These are phyloP conservation scores for Candida sp. DNA, from an alignment of 1,139 yeast species.

Conservation along the genomic window DNA sequence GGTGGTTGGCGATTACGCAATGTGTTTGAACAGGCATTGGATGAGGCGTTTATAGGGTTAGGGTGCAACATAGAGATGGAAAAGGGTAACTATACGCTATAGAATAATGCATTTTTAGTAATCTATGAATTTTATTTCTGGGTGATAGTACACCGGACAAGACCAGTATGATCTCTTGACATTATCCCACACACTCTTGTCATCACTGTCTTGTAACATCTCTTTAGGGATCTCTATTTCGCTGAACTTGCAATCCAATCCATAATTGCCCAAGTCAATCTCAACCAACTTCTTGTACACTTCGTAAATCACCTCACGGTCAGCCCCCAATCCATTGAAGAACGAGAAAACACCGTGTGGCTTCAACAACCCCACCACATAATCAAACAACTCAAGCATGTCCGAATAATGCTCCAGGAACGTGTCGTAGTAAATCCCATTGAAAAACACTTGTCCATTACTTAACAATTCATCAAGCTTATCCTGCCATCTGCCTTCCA, in stretches of 20 bases:
- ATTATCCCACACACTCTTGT: conserved; percentile 66
- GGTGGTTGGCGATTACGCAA: conserved; percentile 80
- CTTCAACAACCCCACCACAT: conserved; percentile 79
- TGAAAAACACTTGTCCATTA: conserved; percentile 69
- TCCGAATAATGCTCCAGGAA: conserved; percentile 88
- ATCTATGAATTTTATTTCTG: conserved; percentile 55
- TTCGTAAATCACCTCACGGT: conserved; percentile 85
- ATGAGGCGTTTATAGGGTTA: conserved; percentile 89
- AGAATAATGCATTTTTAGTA: conserved; percentile 19
- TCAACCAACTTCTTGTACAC: conserved; percentile 86
- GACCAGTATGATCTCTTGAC: conserved; percentile 78
- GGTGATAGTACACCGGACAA: conserved; percentile 70
- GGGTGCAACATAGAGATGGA: conserved; percentile 81
- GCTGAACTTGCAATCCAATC: conserved; percentile 61
- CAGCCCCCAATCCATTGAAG: conserved; percentile 98
- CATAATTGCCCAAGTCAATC: conserved; percentile 80
- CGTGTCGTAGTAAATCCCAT: conserved; percentile 94
- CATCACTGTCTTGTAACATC: conserved; percentile 26
- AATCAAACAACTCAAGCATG: conserved; percentile 85
- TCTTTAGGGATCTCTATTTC: conserved; percentile 45
- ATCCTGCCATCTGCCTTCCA: conserved; percentile 95
- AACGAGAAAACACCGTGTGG: conserved; percentile 87
- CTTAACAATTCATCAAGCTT: conserved; percentile 67
- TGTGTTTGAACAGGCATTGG: conserved; percentile 78
- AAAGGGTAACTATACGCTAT: conserved; percentile 28